phyloP scores from a whole-genome alignment of 106 monocot genomes.

The Posidonia australis region DNA sequence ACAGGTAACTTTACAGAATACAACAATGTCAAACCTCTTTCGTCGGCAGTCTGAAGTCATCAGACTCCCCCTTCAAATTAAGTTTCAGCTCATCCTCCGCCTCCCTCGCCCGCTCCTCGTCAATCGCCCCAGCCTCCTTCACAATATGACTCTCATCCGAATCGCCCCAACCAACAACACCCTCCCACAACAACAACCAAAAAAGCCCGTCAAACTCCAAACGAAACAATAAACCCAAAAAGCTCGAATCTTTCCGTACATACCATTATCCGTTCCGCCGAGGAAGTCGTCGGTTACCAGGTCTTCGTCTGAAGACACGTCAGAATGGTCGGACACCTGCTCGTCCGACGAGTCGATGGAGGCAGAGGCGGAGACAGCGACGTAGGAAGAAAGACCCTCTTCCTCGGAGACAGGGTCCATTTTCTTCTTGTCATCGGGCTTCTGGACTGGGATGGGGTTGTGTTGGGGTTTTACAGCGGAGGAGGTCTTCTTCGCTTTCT shows the following conservation, averaged over 20 bases:
- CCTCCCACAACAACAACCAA: not conserved
- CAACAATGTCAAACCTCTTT: slow-evolving; percentile 34
- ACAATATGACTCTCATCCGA: slow-evolving; percentile 71
- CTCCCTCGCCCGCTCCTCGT: slow-evolving; percentile 45
- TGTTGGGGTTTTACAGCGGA: no score
- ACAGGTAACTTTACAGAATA: not conserved
- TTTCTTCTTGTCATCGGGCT: no score
- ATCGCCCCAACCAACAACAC: slow-evolving; percentile 5
- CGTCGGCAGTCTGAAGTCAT: slow-evolving; percentile 84
- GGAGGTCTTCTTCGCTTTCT: no score
- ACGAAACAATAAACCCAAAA: not conserved
- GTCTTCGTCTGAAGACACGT: slow-evolving; percentile 47
- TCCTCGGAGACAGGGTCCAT: no score
- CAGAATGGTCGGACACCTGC: slow-evolving; percentile 31
- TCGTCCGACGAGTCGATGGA: slow-evolving; percentile 4
- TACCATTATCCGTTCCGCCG: slow-evolving; percentile 38
- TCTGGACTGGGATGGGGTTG: no score
- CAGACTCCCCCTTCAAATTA: slow-evolving; percentile 77
- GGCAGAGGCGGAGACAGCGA: no score
- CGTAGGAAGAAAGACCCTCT: no score
- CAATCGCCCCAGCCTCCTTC: slow-evolving; percentile 56
- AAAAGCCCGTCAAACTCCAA: not conserved
- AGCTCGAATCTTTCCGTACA: not conserved
- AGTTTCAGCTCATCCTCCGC: slow-evolving; percentile 54
- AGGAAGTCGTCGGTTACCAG: slow-evolving; percentile 71